A percentile compares a stretch with the other conserved stretches of the same genome.
phyloP scores from a whole-genome alignment of 2,329 filamentous ascomycete species.

The Pseudocercospora macadamiae region DNA sequence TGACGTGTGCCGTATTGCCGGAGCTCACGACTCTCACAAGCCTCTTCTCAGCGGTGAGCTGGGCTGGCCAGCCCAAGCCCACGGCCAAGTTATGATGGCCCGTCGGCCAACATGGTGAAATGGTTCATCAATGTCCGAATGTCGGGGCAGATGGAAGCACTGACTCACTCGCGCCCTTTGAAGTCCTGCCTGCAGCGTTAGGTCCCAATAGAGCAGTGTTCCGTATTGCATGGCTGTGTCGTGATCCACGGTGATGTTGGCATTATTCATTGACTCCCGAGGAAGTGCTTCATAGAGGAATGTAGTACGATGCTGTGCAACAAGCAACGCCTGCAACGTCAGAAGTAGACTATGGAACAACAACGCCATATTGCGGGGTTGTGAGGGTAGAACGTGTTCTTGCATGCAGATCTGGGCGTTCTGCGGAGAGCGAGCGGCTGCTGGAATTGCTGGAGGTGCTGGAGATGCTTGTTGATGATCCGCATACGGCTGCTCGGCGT shows the following conservation, averaged over 20 bases:
- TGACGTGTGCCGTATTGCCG: background rate
- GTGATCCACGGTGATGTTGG: background rate
- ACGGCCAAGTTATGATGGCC: background rate
- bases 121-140: background rate
- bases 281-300: background rate
- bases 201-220: background rate
- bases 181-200: background rate
- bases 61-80: background rate
- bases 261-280: background rate
- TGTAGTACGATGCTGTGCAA: background rate
- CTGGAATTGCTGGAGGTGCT: background rate
- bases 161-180: background rate
- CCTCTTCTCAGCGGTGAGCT: background rate
- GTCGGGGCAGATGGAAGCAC: background rate
- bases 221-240: background rate
- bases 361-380: constrained; percentile 1
- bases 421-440: background rate
- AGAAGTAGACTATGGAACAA: background rate
- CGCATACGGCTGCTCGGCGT: background rate
- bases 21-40: background rate
- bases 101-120: constrained; percentile 5
- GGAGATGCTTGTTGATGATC: background rate
- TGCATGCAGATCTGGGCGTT: background rate
- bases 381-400: background rate
- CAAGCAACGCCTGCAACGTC: background rate